A percentile compares a stretch with the other conserved stretches of the same genome.
These are phyloP conservation scores for Astrothelium subdiscretum DNA, from an alignment of 495 filamentous ascomycete genomes.

Conservation along the genomic window DNA sequence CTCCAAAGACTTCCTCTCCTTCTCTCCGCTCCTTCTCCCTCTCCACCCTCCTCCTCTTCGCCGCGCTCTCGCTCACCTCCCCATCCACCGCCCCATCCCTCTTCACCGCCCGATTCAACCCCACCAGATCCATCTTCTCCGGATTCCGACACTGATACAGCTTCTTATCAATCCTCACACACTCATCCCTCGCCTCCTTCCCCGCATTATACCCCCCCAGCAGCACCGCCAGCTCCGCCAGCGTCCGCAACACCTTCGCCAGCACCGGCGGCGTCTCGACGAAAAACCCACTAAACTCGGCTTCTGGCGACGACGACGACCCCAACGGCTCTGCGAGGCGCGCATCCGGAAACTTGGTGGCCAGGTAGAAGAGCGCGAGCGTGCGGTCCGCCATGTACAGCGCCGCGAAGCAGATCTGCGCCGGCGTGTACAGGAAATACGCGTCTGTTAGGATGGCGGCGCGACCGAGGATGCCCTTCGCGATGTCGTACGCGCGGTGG, in stretches of 20 bases:
- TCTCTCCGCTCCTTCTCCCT: slow-evolving; percentile 37
- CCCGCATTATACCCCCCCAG: not conserved
- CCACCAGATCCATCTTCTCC: slow-evolving; percentile 45
- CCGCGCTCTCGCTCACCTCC: slow-evolving; percentile 29
- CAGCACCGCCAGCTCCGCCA: slow-evolving; percentile 37
- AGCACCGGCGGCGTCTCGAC: slow-evolving; percentile 12
- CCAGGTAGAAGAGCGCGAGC: slow-evolving; percentile 60
- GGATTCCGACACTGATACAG: slow-evolving; percentile 70
- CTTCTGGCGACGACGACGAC: slow-evolving; percentile 37
- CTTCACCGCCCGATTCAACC: slow-evolving; percentile 41
- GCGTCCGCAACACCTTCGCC: slow-evolving; percentile 29
- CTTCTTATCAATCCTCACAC: slow-evolving; percentile 42
- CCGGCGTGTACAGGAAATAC: slow-evolving; percentile 92
- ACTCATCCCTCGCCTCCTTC: not conserved
- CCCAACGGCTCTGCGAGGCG: slow-evolving; percentile 7
- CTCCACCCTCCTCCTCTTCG: slow-evolving; percentile 50
- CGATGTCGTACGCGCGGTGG: slow-evolving; percentile 52
- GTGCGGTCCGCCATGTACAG: slow-evolving; percentile 62
- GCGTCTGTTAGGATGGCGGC: slow-evolving; percentile 78
- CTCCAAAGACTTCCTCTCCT: slow-evolving; percentile 45
- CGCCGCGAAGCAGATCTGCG: slow-evolving; percentile 81
- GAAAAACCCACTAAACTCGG: slow-evolving; percentile 39
- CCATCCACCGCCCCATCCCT: slow-evolving; percentile 33
- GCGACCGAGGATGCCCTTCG: slow-evolving; percentile 61
- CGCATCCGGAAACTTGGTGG: slow-evolving; percentile 46